These are phyloP conservation scores for Pythium monospermum DNA, from an alignment of 352 stramenopile genomes.

Conservation along the genomic window DNA sequence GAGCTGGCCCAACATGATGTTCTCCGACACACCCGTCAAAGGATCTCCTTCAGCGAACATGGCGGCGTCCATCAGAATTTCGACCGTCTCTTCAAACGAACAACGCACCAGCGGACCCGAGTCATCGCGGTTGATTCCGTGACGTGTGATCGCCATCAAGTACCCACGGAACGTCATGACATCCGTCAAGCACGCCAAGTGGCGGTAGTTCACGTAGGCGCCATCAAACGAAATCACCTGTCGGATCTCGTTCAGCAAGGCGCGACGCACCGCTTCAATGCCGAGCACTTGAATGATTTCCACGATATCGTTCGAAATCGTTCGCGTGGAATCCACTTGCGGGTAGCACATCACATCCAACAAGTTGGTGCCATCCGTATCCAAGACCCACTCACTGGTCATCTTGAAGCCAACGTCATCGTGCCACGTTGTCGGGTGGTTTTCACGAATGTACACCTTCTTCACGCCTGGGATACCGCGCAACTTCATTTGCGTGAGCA, in stretches of 20 bases:
- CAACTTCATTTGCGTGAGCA: constrained; percentile 96
- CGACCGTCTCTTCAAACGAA: constrained; percentile 99
- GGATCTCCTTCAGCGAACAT: constrained; percentile 97
- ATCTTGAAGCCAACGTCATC: constrained; percentile 93
- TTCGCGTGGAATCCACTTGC: constrained; percentile 95
- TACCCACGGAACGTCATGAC: constrained; percentile 99
- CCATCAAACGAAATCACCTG: constrained; percentile 99
- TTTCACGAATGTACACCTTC: constrained; percentile 97
- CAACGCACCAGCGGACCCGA: constrained; percentile 96
- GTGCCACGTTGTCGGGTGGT: constrained; percentile 93
- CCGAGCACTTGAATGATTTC: constrained; percentile 97
- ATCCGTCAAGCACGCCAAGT: constrained; percentile 97
- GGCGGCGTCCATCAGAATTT: constrained; percentile 99
- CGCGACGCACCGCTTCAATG: constrained; percentile 87
- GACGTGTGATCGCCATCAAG: constrained; percentile 96
- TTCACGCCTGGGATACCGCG: constrained; percentile 97
- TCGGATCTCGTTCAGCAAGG: constrained; percentile 94
- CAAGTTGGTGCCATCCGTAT: constrained; percentile 99
- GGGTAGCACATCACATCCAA: constrained; percentile 96
- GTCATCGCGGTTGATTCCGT: constrained; percentile 99
- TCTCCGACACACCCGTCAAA: constrained; percentile 97
- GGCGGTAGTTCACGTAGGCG: constrained; percentile 99
- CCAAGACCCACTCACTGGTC: constrained; percentile 97
- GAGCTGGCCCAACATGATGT: constrained; percentile 98
- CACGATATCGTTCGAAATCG: constrained; percentile 99